Evolutionary conservation across 2,329 filamentous ascomycete genomes (phyloP), one percentile per base, ranked within the genome.

Genomic region (Colletotrichum sp.): DNA sequence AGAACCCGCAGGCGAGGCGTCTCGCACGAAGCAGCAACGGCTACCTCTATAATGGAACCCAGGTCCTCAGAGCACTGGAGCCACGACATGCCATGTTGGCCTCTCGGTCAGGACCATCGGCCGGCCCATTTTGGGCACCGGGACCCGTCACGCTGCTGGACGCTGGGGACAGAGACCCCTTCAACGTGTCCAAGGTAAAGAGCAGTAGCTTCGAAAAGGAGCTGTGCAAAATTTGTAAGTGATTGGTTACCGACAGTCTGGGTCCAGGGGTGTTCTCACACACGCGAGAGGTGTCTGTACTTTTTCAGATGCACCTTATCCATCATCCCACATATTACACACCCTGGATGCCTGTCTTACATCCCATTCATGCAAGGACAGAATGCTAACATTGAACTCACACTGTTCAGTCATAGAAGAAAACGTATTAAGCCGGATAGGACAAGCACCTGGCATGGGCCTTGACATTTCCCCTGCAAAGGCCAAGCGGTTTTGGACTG

Each of bases 201-300:
- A 62, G 74, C 16, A 57, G 71, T 7, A 52, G 60, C 3, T 77
- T 77, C 8, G 75, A 77, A 21, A 39, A 32, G 18, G 57, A 60
- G 8, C 66, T 77, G 12, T 32, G 74, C 9, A 36, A 71, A 16
- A 55, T 75, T 21, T 77, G 75, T 77, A n/a, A 67, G 75, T 66
- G 16, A 28, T 21, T 18, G 44, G n/a, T 21, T 34, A 44, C 28
- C 24, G 28, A 26, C 44, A 32, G 12, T n/a, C 60, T 15, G 32
- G n/a, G 16, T 64, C 60, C 55, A 59, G 26, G 26, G 55, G 55
- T 21, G 59, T 21, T 8, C 21, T 63, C 28, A 34, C 26, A 16
- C 24, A 32, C 18, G 24, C 34, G 62, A 32, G 34, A 64, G 21
- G 32, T 64, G n/a, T 39, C 32, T n/a, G n/a, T 64, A 24, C 32